Evolutionary conservation across 2,329 filamentous ascomycete genomes (phyloP), one percentile per base, ranked within the genome.

Genomic region (Elsinoe arachidis): DNA sequence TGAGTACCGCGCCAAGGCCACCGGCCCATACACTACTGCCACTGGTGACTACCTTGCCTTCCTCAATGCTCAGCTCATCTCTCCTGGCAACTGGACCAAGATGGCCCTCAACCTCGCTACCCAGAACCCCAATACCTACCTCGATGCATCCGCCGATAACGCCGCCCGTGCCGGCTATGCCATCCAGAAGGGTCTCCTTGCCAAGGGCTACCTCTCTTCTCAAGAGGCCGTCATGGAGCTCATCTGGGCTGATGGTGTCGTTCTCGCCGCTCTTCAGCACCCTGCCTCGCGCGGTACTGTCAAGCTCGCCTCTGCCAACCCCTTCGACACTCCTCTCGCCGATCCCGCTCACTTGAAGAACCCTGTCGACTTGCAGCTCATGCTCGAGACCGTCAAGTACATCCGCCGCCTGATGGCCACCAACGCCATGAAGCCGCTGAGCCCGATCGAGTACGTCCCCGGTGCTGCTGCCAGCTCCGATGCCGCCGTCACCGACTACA

Each of bases 251-350:
- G 68, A 69, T 57, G 63, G 64, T 39, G 67, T 67, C 23, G 65
- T 61, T 21, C 60, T 68, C 34, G 65, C 66, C 6, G 76, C 77
- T 56, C 69, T 80, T 12, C 66, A 79, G 5, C 74, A 76, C 0
- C 76, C 78, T 0, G 62, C 79, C 33, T 79, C 76, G 60, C 72
- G 44, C 60, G 74, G 74, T 10, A 67, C 70, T 37, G 73, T 79
- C 5, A 74, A 67, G 1, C 65, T 77, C 12, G 71, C 72, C 57
- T 72, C 68, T 33, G 61, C 69, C 10, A 66, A 76, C 55, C 67
- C 73, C 0, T 60, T 72, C 1, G 63, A 67, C 26, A 69, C 74
- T 58, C 56, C 61, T 7, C 65, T 67, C 5, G 70, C 78, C 34
- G 71, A 78, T 60, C 72, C 74, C 0, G 68, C 71, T 1, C 75